Conservation (phyloP, 139 green algal species). For the Eudorina sp. region DNA sequence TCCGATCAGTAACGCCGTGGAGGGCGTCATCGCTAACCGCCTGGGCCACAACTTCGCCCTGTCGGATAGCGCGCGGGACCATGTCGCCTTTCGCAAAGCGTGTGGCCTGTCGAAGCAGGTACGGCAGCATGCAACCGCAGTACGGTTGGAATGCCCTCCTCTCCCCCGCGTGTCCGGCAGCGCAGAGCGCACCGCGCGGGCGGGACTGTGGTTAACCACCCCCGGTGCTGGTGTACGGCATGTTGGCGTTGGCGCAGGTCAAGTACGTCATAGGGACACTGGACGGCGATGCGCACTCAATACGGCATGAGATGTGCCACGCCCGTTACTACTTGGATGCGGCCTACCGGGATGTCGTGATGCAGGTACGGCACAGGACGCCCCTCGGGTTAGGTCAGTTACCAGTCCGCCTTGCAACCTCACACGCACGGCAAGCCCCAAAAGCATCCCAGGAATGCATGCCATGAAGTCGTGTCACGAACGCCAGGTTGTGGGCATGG, state of each 20-base stretch:
- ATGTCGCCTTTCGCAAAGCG: not conserved
- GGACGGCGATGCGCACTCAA: conserved; percentile 37
- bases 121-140: not conserved
- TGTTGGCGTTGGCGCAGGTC: too few species aligned
- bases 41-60: conserved; percentile 46
- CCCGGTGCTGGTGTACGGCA: too few species aligned
- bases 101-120: conserved; percentile 27
- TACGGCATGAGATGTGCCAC: conserved; percentile 48
- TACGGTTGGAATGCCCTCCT: too few species aligned
- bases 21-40: conserved; percentile 45
- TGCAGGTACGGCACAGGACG: not conserved
- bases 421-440: too few species aligned
- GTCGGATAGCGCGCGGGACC: not conserved
- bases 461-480: too few species aligned
- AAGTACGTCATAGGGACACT: conserved; percentile 37
- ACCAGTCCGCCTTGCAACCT: too few species aligned
- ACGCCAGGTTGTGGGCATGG: too few species aligned
- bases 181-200: not conserved
- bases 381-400: too few species aligned
- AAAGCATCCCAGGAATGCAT: too few species aligned
- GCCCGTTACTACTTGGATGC: conserved; percentile 38
- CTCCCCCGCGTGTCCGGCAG: not conserved
- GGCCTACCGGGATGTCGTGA: not conserved
- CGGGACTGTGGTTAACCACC: not conserved
- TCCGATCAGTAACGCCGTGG: conserved; percentile 35